A percentile compares a stretch with the other conserved stretches of the same genome.
Conservation (phyloP, 306 rosid species). For the Adenanthera pavonina region DNA sequence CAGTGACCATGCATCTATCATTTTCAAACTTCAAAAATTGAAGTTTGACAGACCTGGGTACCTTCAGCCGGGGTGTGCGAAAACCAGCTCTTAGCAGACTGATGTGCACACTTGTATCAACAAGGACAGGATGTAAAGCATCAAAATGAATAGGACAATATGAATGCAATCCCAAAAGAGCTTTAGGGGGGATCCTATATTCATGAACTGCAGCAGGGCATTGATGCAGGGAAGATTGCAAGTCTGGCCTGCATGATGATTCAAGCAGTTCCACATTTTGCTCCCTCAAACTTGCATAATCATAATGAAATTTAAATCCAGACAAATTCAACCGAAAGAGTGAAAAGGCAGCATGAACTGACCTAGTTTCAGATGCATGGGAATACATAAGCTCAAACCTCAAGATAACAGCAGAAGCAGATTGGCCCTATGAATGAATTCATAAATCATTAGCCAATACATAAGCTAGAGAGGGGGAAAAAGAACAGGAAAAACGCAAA, state of each 20-base stretch:
- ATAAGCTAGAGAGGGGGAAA: not conserved
- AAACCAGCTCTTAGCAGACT: constrained; percentile 70
- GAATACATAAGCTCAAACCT: constrained; percentile 93
- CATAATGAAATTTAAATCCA: constrained; percentile 18
- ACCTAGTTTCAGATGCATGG: constrained; percentile 65
- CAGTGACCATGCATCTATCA: constrained; percentile 6
- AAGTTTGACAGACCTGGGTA: constrained; percentile 78
- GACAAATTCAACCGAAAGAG: constrained; percentile 4
- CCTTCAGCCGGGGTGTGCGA: constrained; percentile 55
- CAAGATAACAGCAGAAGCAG: constrained; percentile 74
- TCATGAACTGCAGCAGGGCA: constrained; percentile 80
- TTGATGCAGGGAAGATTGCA: constrained; percentile 64
- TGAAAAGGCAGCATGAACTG: constrained; percentile 44
- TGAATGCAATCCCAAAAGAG: constrained; percentile 89
- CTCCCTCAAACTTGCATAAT: not conserved
- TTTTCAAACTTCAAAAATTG: constrained; percentile 37
- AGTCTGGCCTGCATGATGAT: constrained; percentile 61
- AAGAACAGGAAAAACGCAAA: not conserved
- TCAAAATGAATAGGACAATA: constrained; percentile 93
- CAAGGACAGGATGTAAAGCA: constrained; percentile 83
- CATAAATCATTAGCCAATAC: constrained; percentile 20
- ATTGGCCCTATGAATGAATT: constrained; percentile 58
- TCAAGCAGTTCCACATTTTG: constrained; percentile 28
- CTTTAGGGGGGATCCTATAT: constrained; percentile 88
- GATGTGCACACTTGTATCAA: constrained; percentile 84